Evolutionary conservation across 345 rosid species (phyloP).

Genomic region (Excoecaria agallocha): DNA sequence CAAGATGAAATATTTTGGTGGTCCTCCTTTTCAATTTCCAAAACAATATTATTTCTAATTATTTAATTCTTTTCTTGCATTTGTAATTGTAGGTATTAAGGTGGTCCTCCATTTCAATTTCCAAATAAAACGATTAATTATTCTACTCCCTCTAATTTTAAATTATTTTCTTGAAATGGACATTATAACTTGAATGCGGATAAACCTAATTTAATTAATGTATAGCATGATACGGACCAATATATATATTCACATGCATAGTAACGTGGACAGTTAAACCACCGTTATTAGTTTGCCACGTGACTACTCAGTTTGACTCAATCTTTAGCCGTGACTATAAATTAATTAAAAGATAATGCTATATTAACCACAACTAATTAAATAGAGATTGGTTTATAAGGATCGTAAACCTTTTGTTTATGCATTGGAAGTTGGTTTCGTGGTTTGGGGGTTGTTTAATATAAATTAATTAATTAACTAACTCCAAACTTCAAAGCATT

Average conservation of each 20-base stretch:
- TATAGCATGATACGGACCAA: slow-evolving; percentile 10
- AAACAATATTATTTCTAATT: not conserved
- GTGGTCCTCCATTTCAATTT: slow-evolving; percentile 7
- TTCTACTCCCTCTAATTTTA: not conserved
- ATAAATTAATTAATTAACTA: not conserved
- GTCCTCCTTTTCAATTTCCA: slow-evolving; percentile 13
- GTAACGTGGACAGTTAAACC: slow-evolving; percentile 18
- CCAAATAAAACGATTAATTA: slow-evolving; percentile 2
- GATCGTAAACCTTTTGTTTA: not conserved
- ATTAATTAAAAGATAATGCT: not conserved
- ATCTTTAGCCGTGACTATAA: slow-evolving; percentile 11
- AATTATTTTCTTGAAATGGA: slow-evolving; percentile 7
- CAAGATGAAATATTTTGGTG: not conserved
- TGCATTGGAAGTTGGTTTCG: slow-evolving; percentile 18
- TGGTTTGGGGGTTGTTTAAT: slow-evolving; percentile 24
- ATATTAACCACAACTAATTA: slow-evolving; percentile 8
- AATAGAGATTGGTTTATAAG: not conserved
- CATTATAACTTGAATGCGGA: not conserved
- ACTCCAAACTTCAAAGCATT: slow-evolving; percentile 20
- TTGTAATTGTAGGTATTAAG: not conserved
- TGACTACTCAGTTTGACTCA: slow-evolving; percentile 10
- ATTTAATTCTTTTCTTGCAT: not conserved
- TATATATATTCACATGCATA: slow-evolving; percentile 31
- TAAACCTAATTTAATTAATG: not conserved
- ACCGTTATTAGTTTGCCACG: slow-evolving; percentile 15